A percentile compares a stretch with the other conserved stretches of the same genome.
Evolutionary conservation across 1,284 basidiomycete genomes (phyloP).

Genomic region (Tranzscheliella williamsii): DNA sequence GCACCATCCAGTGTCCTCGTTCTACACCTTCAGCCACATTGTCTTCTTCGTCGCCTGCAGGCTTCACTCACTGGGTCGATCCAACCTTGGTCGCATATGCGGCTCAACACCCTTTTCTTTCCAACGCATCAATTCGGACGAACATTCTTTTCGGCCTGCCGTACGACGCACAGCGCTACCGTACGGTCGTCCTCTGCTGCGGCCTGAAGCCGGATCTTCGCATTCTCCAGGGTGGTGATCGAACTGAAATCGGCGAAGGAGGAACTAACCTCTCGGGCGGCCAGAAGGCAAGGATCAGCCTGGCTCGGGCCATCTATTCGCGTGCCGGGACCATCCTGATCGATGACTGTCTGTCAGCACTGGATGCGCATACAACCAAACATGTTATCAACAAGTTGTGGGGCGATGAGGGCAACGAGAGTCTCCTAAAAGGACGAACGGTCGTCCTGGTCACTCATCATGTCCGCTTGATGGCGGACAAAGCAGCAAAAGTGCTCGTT

Average conservation of each 20-base stretch:
- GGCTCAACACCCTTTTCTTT: conserved; percentile 84
- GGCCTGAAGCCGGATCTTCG: conserved; percentile 67
- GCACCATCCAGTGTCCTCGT: conserved; percentile 42
- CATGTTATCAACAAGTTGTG: conserved; percentile 58
- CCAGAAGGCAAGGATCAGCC: conserved; percentile 71
- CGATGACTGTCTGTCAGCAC: conserved; percentile 74
- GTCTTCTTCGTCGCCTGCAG: conserved; percentile 1
- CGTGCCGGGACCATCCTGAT: conserved; percentile 71
- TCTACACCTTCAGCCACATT: conserved; percentile 16
- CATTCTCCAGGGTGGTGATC: conserved; percentile 73
- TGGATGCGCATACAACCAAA: conserved; percentile 47
- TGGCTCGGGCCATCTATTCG: conserved; percentile 74
- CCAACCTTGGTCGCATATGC: conserved; percentile 70
- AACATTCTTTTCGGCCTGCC: conserved; percentile 63
- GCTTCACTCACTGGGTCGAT: conserved; percentile 10
- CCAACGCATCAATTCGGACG: conserved; percentile 73
- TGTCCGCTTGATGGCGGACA: conserved; percentile 66
- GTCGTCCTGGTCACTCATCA: conserved; percentile 60
- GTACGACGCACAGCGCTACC: conserved; percentile 65
- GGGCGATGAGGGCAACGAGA: conserved; percentile 27
- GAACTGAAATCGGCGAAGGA: conserved; percentile 69
- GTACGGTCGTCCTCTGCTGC: conserved; percentile 44
- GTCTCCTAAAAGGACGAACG: conserved; percentile 29
- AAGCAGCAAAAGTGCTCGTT: conserved; percentile 69
- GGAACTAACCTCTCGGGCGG: conserved; percentile 65